Evolutionary conservation across 2,329 filamentous ascomycete species (phyloP), one percentile per base, ranked within the genome.

Genomic region (Clarireedia paspali): DNA sequence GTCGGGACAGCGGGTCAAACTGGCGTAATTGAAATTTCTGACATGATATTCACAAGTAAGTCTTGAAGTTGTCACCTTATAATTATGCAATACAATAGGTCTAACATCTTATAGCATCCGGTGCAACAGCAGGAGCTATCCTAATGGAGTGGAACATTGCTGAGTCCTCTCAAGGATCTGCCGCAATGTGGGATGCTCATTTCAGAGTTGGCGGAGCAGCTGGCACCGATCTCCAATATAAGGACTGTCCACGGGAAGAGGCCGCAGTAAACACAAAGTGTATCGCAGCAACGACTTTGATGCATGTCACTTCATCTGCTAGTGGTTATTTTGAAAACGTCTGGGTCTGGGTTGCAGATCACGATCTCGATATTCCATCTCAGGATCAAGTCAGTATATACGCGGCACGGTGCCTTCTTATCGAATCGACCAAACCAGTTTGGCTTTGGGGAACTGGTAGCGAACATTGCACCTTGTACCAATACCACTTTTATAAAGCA

Each of bases 381-480:
- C 56, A 62, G 30, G 56, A 39, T 23, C 47, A 53, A 42, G 36
- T 59, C 34, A 55, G 49, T 20, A 48, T 63, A 20, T 30, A 26
- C 23, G 55, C 56, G 24, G 59, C 48, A 0, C 39, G 62, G 17
- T 60, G 62, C n/a, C 42, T 62, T 27, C 53, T 61, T 26, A 47
- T 62, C 12, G 60, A 62, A 36, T 49, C 40, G 42, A 14, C 23
- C 6, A 39, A 39, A n/a, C 49, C 59, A 24, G 57, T 49, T 34
- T 58, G 58, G 60, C 70, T 88, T 23, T 82, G 79, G 51, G 85
- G 82, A 6, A 84, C 83, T 0, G 76, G 81, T 0, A 80, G 80
- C 0, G 85, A 89, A 70, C 85, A 89, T 68, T 77, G 77, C 46
- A 75, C 79, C 1, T 71, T 87, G 14, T 87, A 85, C 67, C 82